Evolutionary conservation across 257 asterid genomes (phyloP), one percentile per base, ranked within the genome.

Genomic region (Coffea canephora): DNA sequence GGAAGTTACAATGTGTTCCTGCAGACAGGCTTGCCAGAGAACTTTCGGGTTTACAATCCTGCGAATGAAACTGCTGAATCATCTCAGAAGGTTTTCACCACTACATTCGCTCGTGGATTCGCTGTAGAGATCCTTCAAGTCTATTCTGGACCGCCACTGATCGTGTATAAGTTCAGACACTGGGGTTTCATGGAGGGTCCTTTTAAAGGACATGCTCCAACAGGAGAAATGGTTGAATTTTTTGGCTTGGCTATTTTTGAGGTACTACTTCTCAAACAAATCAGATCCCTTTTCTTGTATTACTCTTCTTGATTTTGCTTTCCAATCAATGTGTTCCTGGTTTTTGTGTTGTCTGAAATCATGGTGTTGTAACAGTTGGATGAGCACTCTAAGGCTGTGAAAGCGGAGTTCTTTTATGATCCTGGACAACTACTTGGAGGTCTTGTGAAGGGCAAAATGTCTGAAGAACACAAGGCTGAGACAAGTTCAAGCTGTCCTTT

Each of bases 101-200:
- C 84, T 34, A 84, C 87, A 6, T 91, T 92, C 50, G 88, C 93
- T 0, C 87, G 95, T 0, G 96, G 98, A 54, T 94, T 92, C 54
- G 94, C 94, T 1, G 7, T 91, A 0, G 98, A 94, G 62, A 67
- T 92, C 57, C 88, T 92, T 4, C 81, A 89, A 54, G 97, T 94
- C 13, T 92, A 86, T 62, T 88, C 97, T 11, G 98, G 97, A 10
- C 92, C 93, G 46, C 97, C 98, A 3, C 70, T 80, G 16, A 91
- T 94, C 14, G 78, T 78, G 0, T 91, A 85, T 88, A 92, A 87
- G 78, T 94, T 87, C 71, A 89, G 98, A 88, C 98, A 92, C 31
- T 94, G 97, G 97, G 97, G 94, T 31, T 86, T 83, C 83, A 81
- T 91, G 87, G 97, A 94, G 49, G 97, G 89, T 23, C 84, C 94